Evolutionary conservation across 257 asterid species (phyloP).

Genomic region (Solanum phureja): DNA sequence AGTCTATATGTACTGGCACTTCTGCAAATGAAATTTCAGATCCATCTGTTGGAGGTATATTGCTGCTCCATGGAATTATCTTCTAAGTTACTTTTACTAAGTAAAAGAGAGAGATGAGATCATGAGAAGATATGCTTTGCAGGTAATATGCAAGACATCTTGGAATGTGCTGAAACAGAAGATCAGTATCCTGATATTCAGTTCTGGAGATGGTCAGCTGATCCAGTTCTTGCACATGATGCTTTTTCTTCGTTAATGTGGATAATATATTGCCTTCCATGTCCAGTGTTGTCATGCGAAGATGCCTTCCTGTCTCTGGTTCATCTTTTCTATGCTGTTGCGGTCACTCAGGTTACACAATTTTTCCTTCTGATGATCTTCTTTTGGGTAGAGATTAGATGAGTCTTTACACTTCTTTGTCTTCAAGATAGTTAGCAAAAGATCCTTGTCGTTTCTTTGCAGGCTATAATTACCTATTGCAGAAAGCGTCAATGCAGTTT

Average conservation of each 20-base stretch:
- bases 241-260: slow-evolving; percentile 95
- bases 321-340: slow-evolving; percentile 52
- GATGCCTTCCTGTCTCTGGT: slow-evolving; percentile 71
- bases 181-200: slow-evolving; percentile 55
- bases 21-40: slow-evolving; percentile 18
- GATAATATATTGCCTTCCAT: slow-evolving; percentile 88
- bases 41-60: not conserved
- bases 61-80: not conserved
- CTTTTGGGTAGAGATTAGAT: not conserved
- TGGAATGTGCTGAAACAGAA: slow-evolving; percentile 49
- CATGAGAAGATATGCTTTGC: slow-evolving; percentile 12
- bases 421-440: not conserved
- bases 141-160: slow-evolving; percentile 57
- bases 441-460: slow-evolving; percentile 9
- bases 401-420: not conserved
- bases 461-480: slow-evolving; percentile 53
- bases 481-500: slow-evolving; percentile 17
- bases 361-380: not conserved
- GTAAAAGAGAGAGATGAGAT: not conserved
- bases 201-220: slow-evolving; percentile 73
- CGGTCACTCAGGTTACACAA: slow-evolving; percentile 17
- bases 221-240: slow-evolving; percentile 72
- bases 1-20: slow-evolving; percentile 44
- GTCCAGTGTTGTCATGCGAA: slow-evolving; percentile 63
- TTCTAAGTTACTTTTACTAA: not conserved